Evolutionary conservation across 2,329 filamentous ascomycete species (phyloP).

Genomic region (Ophiostoma ulmi): DNA sequence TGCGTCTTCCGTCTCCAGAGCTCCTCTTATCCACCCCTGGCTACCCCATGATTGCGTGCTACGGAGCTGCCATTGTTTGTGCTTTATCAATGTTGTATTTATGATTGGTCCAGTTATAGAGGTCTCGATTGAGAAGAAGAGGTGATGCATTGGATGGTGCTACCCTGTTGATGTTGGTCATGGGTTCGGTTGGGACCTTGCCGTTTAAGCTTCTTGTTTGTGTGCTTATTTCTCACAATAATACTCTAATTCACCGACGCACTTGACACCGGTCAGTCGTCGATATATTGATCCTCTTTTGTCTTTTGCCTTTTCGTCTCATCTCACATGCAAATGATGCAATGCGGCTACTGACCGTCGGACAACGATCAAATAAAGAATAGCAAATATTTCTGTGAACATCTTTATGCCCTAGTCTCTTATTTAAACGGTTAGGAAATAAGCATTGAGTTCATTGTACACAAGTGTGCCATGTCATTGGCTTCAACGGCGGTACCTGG

Average conservation of each 20-base stretch:
- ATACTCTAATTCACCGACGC: neutral
- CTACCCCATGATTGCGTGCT: neutral
- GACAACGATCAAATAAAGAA: neutral
- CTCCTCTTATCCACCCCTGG: neutral
- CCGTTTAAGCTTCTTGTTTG: neutral
- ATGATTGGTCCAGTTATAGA: too few relatives aligned
- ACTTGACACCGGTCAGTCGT: neutral
- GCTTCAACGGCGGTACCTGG: neutral
- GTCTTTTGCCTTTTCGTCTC: neutral
- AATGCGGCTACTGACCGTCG: neutral
- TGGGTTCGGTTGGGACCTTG: neutral
- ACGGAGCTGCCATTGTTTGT: neutral
- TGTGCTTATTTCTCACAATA: too few relatives aligned
- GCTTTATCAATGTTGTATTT: neutral
- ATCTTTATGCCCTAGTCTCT: too few relatives aligned
- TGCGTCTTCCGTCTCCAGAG: neutral
- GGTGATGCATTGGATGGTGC: neutral
- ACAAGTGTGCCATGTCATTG: neutral
- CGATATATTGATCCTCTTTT: neutral
- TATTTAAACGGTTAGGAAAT: too few relatives aligned
- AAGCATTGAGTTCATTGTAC: neutral
- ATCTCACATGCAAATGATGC: conserved; percentile 6
- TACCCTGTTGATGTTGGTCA: neutral
- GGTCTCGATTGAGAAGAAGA: neutral
- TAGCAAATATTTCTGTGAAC: too few relatives aligned